Evolutionary conservation across 2,329 filamentous ascomycete species (phyloP), one percentile per base, ranked within the genome.

Genomic region (Aspergillus pseudotamarii): DNA sequence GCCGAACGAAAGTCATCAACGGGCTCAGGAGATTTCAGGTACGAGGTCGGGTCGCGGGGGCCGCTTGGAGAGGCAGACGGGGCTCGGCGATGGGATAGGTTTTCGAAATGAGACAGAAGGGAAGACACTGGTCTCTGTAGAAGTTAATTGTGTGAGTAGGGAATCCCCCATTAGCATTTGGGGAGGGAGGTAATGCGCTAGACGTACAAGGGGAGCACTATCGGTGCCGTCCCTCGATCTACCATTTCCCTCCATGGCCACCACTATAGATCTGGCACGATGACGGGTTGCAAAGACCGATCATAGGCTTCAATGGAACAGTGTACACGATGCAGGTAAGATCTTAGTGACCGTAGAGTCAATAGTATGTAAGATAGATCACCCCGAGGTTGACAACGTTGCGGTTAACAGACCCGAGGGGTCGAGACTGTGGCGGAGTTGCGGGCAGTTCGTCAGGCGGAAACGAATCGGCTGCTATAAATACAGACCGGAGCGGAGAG

Each of bases 101-200:
- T 78, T 64, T 83, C 81, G 60, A 83, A 83, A 65, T 83, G 80
- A 34, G 81, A 83, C 53, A 81, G 73, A 23, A 83, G 73, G 34
- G 81, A 82, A 23, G 81, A 83, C 6, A 83, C 81, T 4, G 81
- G 81, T 73, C 76, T 80, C 79, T 82, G 67, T 57, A 66, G 57
- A 64, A 57, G 46, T 46, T 14, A 65, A 48, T 64, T 56, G 59
- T 36, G 59, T 50, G 62, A 60, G 60, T 38, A 60, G 64, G 65
- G 51, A 57, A 58, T 63, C 19, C 51, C 19, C 23, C 9, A n/a
- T 36, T 14, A n/a, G 54, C 59, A 60, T 26, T 56, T 56, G 46
- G 46, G 26, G 26, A 3, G 46, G 46, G 26, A 4, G 30, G 19
- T 60, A 64, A 58, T 64, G 64, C 54, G 64, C 64, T 63, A 64